A percentile compares a stretch with the other conserved stretches of the same genome.
Conservation (phyloP, 2,329 filamentous ascomycete species). For the Fusarium caatingaense region DNA sequence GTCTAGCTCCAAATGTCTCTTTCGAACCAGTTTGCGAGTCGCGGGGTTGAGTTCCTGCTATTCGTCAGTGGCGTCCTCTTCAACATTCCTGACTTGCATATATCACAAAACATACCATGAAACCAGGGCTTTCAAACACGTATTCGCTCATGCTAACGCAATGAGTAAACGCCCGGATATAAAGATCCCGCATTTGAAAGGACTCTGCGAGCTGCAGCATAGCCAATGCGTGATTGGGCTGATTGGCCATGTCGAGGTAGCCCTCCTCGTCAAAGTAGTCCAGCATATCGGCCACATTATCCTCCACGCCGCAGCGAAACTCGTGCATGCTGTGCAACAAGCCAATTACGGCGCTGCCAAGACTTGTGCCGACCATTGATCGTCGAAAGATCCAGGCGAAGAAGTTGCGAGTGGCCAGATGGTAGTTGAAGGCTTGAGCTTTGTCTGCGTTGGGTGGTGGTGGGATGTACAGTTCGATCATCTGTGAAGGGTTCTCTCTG, state of each 20-base stretch:
- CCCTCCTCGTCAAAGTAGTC: constrained; percentile 75
- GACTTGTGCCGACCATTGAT: constrained; percentile 73
- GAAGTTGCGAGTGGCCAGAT: constrained; percentile 78
- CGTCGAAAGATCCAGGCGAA: constrained; percentile 76
- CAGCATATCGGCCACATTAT: constrained; percentile 71
- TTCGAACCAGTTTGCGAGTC: constrained; percentile 73
- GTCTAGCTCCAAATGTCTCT: constrained; percentile 73
- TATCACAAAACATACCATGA: constrained; percentile 68
- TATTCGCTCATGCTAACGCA: constrained; percentile 81
- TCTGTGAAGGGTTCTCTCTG: constrained; percentile 46
- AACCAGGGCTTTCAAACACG: constrained; percentile 68
- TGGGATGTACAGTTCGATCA: constrained; percentile 76
- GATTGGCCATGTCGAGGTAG: constrained; percentile 74
- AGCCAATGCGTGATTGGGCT: constrained; percentile 75
- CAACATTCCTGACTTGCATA: constrained; percentile 43
- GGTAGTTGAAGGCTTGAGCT: constrained; percentile 69
- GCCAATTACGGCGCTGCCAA: constrained; percentile 72
- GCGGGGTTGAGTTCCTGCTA: constrained; percentile 60
- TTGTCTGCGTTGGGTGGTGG: constrained; percentile 65
- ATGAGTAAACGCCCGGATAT: constrained; percentile 79
- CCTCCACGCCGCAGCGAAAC: constrained; percentile 64
- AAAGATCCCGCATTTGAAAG: constrained; percentile 72
- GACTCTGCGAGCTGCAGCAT: constrained; percentile 75
- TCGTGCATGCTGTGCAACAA: constrained; percentile 74
- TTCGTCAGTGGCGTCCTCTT: constrained; percentile 38